Percentiles rank a stretch among this genome's conserved stretches.
Conservation (phyloP, 768 basidiomycete genomes). For the Rickenella mellea region DNA sequence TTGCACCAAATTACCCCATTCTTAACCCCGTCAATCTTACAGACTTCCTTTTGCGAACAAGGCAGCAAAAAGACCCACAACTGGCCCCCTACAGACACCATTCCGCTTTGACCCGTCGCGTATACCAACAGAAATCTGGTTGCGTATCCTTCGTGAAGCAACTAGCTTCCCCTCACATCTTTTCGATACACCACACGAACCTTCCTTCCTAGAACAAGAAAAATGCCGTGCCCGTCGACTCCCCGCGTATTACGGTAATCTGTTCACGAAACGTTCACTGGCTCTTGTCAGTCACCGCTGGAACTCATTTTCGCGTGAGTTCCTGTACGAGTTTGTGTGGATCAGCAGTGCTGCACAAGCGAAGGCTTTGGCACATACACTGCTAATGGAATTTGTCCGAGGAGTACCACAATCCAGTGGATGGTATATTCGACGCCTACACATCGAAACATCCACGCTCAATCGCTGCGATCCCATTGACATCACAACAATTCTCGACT, state of each 20-base stretch:
- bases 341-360: slow-evolving; percentile 46
- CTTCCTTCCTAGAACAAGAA: slow-evolving; percentile 44
- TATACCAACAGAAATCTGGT: slow-evolving; percentile 57
- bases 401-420: slow-evolving; percentile 27
- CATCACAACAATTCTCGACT: slow-evolving; percentile 58
- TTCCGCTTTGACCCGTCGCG: too few relatives aligned
- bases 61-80: too few relatives aligned
- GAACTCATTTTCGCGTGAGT: slow-evolving; percentile 42
- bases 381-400: slow-evolving; percentile 32
- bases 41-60: too few relatives aligned
- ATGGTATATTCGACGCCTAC: slow-evolving; percentile 49
- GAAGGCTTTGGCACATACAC: slow-evolving; percentile 31
- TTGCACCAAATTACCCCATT: too few relatives aligned
- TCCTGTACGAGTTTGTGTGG: slow-evolving; percentile 65
- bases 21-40: too few relatives aligned
- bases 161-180: slow-evolving; percentile 34
- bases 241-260: slow-evolving; percentile 33
- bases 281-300: slow-evolving; percentile 48
- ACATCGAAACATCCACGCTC: slow-evolving; percentile 57
- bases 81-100: too few relatives aligned
- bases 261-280: slow-evolving; percentile 40
- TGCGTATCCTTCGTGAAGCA: slow-evolving; percentile 52
- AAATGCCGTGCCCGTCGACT: slow-evolving; percentile 30
- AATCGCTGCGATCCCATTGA: slow-evolving; percentile 59
- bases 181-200: slow-evolving; percentile 35